These are phyloP conservation scores for Dryas alaskensis DNA, from an alignment of 306 rosid genomes.

Conservation along the genomic window DNA sequence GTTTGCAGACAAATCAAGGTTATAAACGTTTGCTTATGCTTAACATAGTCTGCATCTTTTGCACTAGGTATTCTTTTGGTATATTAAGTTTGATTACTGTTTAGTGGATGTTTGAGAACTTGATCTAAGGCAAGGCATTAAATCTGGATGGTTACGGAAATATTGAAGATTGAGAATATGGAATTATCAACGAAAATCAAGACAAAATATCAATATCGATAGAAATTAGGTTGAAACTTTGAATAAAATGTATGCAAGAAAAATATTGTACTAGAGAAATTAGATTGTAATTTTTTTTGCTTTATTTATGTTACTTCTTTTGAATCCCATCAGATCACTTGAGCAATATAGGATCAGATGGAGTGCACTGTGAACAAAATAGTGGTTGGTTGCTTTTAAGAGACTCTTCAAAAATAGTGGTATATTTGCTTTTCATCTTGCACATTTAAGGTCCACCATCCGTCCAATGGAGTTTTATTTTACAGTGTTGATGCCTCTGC, in stretches of 20 bases:
- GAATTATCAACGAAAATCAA: not conserved
- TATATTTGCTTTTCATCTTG: not conserved
- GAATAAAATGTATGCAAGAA: not conserved
- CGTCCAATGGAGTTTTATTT: not conserved
- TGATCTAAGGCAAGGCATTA: conserved; percentile 1
- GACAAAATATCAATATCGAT: not conserved
- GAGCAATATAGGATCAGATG: not conserved
- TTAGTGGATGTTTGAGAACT: not conserved
- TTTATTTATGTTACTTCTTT: not conserved
- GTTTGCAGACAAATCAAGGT: conserved; percentile 3
- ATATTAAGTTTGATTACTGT: not conserved
- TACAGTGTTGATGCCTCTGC: not conserved
- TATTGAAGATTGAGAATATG: not conserved
- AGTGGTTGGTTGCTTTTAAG: not conserved
- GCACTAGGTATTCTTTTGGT: not conserved
- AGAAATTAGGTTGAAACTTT: conserved; percentile 9
- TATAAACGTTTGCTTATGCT: conserved; percentile 2
- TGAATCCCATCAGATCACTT: not conserved
- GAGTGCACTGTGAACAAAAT: not conserved
- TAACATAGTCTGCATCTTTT: not conserved
- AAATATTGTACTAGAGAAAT: not conserved
- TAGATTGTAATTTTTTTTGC: not conserved
- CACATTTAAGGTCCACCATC: not conserved
- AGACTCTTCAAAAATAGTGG: not conserved
- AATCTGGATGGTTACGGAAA: not conserved